Base-by-base conservation (phyloP, 441 rosid species). In the Gossypium schwendimanii region DNA sequence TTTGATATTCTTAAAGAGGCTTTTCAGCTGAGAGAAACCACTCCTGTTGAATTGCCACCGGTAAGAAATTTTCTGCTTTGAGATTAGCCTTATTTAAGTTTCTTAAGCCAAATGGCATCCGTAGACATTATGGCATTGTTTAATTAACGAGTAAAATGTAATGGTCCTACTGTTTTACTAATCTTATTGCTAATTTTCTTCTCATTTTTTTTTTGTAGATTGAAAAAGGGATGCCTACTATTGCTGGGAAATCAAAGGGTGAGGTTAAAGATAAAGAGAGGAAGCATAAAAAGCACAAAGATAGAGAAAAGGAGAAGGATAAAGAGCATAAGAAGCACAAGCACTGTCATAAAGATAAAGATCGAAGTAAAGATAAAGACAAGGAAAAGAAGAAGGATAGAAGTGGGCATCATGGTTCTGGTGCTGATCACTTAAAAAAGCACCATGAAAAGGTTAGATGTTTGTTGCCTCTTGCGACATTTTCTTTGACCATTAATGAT, bases 251-350 rank as follows among this genome's bases (percentile, higher is more conserved):
- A 72, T 75, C 81, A 77, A 86, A 81, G 78, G 70, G 81, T 60
- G 87, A 87, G 72, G 79, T 85, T 1, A 86, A 78, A 81, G 87
- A 86, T 72, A 85, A 86, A 78, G 84, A 87, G 63, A 81, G 85
- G 85, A 87, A 81, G 77, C 91, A 79, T 74, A 84, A 78, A 81
- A 89, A 80, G 73, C 87, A 78, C 75, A 84, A 70, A 82, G 86
- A 84, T 73, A 81, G 78, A 59, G 86, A 84, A 65, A 84, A 77
- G 71, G 84, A 87, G n/a, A 87, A 91, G 77, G 93, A 91, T 68
- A 85, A 78, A 80, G 91, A 86, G 69, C 96, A 87, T 78, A 95
- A 89, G 92, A 92, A 89, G 84, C 97, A 85, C 82, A 94, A 92
- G 76, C 97, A 87, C 73, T 94, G 86, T 54, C 97, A 84, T 78